Conservation (phyloP, 1,139 yeast species). For the Zygosaccharomyces sapae region DNA sequence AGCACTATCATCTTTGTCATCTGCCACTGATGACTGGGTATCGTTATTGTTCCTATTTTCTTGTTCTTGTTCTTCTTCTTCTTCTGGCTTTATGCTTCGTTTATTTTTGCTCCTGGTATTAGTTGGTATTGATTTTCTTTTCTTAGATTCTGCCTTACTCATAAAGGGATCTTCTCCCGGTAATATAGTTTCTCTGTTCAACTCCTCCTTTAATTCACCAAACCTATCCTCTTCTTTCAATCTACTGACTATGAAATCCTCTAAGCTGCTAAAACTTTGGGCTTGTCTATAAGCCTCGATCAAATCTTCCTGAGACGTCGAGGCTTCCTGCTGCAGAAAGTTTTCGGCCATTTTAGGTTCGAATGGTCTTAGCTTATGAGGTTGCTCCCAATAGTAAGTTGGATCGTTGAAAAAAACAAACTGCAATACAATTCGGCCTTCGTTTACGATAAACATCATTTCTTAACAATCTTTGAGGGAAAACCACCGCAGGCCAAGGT, state of each 20-base stretch:
- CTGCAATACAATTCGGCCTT: slow-evolving; percentile 30
- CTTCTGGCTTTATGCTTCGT: not conserved
- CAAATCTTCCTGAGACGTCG: slow-evolving; percentile 23
- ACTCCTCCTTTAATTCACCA: slow-evolving; percentile 22
- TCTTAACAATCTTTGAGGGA: slow-evolving; percentile 35
- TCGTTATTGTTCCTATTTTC: not conserved
- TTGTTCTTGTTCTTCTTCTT: not conserved
- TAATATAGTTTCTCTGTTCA: slow-evolving; percentile 15
- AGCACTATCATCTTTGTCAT: not conserved
- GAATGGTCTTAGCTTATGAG: slow-evolving; percentile 28
- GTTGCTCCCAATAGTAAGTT: slow-evolving; percentile 37
- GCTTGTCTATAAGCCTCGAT: slow-evolving; percentile 34
- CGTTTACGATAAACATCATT: slow-evolving; percentile 31
- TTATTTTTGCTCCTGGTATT: not conserved
- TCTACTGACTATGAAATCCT: slow-evolving; percentile 27
- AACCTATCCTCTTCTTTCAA: slow-evolving; percentile 28
- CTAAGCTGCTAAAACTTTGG: slow-evolving; percentile 21
- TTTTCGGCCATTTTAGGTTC: slow-evolving; percentile 16
- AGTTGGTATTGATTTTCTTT: slow-evolving; percentile 4
- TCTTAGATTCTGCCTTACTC: slow-evolving; percentile 14
- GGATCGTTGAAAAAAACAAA: slow-evolving; percentile 38
- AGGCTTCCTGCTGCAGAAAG: slow-evolving; percentile 20
- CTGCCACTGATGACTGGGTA: not conserved
- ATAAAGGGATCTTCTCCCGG: slow-evolving; percentile 33
- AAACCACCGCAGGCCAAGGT: slow-evolving; percentile 40